Evolutionary conservation across 108 stramenopile species (phyloP), one percentile per base, ranked within the genome.

Genomic region (Cyclostephanos tholiformis): DNA sequence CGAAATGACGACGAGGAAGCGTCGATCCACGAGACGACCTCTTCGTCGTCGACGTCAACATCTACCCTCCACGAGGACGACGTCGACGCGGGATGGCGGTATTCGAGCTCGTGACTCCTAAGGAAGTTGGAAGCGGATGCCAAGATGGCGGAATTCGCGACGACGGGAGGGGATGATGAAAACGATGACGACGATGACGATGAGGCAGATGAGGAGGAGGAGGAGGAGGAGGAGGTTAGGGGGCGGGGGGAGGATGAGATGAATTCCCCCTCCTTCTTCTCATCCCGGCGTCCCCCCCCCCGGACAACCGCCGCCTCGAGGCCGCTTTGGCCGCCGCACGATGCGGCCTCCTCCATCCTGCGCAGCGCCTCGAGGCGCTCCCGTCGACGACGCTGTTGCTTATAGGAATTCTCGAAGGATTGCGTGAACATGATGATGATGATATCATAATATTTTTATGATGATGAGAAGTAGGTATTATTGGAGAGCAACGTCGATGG

Each of bases 261-360:
- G n/a, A n/a, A n/a, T n/a, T n/a, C n/a, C n/a, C n/a, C n/a, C n/a
- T n/a, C n/a, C n/a, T n/a, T n/a, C n/a, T n/a, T n/a, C n/a, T n/a
- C 32, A 32, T 38, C 20, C 30, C 43, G 23, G 26, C 43, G 7
- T 52, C 5, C 50, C 49, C 9, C 23, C 38, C 60, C 22, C 30
- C 35, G 4, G 32, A 4, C 32, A 4, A 2, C 32, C 4, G 32
- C 32, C 32, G 32, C 36, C 19, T 26, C 67, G 30, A 16, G 27
- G 61, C 13, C 36, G 61, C 57, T 32, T 38, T 59, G n/a, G n/a
- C n/a, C n/a, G n/a, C n/a, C n/a, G n/a, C n/a, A n/a, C n/a, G n/a
- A n/a, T n/a, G 81, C 75, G 11, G 81, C 81, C 49, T 75, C 75
- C 36, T 82, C 43, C 81, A 75, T 76, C 23, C 75, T 63, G 60